Conservation (phyloP, 345 rosid genomes). For the Salix purpurea region DNA sequence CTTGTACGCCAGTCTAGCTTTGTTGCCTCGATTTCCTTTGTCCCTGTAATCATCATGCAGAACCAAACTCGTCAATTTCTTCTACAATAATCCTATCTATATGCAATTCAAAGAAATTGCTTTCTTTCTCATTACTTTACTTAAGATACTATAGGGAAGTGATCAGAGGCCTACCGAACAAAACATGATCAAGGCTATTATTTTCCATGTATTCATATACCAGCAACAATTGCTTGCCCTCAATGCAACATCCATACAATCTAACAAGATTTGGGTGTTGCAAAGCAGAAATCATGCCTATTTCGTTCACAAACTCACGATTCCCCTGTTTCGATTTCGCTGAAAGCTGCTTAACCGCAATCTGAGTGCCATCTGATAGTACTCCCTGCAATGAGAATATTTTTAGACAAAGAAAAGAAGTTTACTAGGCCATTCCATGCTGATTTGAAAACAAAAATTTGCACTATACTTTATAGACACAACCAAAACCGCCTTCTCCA, state of each 20-base stretch:
- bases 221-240: constrained; percentile 48
- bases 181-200: constrained; percentile 47
- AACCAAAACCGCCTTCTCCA: constrained; percentile 72
- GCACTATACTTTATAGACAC: constrained; percentile 48
- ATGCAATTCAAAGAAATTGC: background rate
- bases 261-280: constrained; percentile 57
- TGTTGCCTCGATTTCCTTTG: background rate
- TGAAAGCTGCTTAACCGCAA: constrained; percentile 53
- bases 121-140: background rate
- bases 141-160: background rate
- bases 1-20: constrained; percentile 32
- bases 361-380: constrained; percentile 41
- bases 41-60: constrained; percentile 4
- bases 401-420: background rate
- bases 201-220: constrained; percentile 56
- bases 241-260: constrained; percentile 32
- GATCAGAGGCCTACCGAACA: constrained; percentile 28
- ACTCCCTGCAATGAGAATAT: constrained; percentile 33
- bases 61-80: background rate
- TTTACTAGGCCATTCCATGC: no score
- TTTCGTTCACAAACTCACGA: constrained; percentile 56
- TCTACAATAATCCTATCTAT: background rate
- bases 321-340: constrained; percentile 57
- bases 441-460: background rate
- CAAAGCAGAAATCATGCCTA: constrained; percentile 57